Conservation (phyloP, 345 rosid genomes). For the Eucalyptus curtisii region DNA sequence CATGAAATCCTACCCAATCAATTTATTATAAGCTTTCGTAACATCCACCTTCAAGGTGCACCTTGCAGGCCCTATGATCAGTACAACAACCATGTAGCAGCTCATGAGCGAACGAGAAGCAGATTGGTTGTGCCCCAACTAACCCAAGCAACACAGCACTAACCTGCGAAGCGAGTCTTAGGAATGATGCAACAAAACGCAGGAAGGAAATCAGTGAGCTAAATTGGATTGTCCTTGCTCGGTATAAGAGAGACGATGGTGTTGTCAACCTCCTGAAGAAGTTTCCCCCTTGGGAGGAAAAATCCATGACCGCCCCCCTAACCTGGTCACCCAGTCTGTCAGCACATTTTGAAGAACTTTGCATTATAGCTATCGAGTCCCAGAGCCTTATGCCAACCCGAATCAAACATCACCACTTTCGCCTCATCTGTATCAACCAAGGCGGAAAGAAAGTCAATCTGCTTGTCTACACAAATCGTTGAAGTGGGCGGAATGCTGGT, state of each 20-base stretch:
- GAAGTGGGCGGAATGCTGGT: neutral
- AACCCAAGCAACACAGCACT: neutral
- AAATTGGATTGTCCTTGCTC: neutral
- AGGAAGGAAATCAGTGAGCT: neutral
- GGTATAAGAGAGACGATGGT: neutral
- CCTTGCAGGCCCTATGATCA: neutral
- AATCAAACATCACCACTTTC: neutral
- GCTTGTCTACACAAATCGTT: neutral
- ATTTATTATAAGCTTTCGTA: neutral
- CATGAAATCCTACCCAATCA: neutral
- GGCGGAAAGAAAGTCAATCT: neutral
- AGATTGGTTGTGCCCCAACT: neutral
- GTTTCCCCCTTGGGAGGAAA: neutral
- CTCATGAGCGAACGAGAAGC: neutral
- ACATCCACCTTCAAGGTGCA: neutral
- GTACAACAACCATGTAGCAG: neutral
- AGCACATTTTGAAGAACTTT: neutral
- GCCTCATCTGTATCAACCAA: neutral
- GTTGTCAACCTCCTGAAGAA: neutral
- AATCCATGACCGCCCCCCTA: accelerated
- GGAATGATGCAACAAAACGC: neutral
- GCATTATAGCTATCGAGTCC: neutral
- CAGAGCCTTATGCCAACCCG: neutral
- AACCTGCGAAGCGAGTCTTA: neutral
- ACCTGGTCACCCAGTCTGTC: neutral